Evolutionary conservation across 306 rosid genomes (phyloP).

Genomic region (Nissolia schottii): DNA sequence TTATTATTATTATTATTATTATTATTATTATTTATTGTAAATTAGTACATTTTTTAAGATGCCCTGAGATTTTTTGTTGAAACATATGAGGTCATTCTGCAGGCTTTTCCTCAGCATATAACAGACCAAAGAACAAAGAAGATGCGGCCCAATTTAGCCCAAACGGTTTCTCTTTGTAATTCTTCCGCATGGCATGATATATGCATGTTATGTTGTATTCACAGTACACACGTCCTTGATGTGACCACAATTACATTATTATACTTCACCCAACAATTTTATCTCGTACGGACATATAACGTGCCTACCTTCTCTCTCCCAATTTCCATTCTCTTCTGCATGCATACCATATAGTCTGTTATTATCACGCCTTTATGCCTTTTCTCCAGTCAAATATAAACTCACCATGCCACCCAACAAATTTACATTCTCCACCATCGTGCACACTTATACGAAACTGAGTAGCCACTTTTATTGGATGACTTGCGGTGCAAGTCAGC

Average conservation of each 20-base stretch:
- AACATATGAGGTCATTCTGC: conserved; percentile 23
- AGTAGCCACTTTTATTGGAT: neutral
- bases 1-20: too few relatives aligned
- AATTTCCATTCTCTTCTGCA: neutral
- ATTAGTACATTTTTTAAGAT: neutral
- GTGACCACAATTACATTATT: neutral
- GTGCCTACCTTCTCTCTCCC: neutral
- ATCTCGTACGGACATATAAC: neutral
- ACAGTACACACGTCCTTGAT: neutral
- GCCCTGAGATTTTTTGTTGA: too few relatives aligned
- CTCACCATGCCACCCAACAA: neutral
- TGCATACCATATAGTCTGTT: neutral
- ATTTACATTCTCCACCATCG: too few relatives aligned
- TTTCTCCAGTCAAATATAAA: neutral
- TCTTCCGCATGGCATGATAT: conserved; percentile 18
- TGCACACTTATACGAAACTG: too few relatives aligned
- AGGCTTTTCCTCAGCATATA: neutral
- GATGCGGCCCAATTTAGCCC: neutral
- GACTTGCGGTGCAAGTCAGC: too few relatives aligned
- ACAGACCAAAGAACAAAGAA: neutral
- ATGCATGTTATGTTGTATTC: neutral
- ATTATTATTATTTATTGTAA: too few relatives aligned
- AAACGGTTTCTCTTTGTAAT: conserved; percentile 6
- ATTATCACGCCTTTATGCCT: neutral
- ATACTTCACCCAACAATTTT: neutral